phyloP scores from a whole-genome alignment of 2,329 filamentous ascomycete species.

The Lachnellula occidentalis region DNA sequence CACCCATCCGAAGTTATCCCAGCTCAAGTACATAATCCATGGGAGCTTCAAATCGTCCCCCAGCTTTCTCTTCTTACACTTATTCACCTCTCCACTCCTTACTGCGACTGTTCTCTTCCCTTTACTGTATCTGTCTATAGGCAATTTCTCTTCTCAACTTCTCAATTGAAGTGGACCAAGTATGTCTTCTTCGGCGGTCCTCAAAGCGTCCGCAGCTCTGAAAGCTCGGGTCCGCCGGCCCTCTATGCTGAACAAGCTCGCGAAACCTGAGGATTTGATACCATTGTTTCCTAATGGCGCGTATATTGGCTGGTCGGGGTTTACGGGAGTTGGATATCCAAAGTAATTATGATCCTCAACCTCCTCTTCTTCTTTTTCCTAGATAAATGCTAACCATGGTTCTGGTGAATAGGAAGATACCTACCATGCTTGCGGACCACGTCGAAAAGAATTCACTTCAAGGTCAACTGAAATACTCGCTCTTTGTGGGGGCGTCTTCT shows the following conservation, averaged over 20 bases:
- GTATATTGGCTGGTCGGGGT: conserved; percentile 89
- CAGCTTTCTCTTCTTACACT: background rate
- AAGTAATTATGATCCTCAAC: conserved; percentile 51
- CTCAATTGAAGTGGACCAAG: background rate
- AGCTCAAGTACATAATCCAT: conserved; percentile 6
- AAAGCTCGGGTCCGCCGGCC: conserved; percentile 71
- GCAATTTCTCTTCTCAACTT: background rate
- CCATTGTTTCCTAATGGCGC: conserved; percentile 75
- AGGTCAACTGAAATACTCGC: conserved; percentile 76
- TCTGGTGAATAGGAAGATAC: conserved; percentile 59
- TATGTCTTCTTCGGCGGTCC: conserved; percentile 24
- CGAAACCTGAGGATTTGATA: conserved; percentile 72
- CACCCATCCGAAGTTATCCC: conserved; percentile 5
- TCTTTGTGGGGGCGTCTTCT: conserved; percentile 86
- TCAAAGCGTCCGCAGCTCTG: conserved; percentile 46
- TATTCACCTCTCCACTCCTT: background rate
- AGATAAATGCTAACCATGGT: conserved; percentile 8
- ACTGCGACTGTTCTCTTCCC: background rate
- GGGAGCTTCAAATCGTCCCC: conserved; percentile 5
- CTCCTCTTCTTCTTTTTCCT: background rate
- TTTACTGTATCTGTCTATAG: background rate
- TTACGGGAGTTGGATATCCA: conserved; percentile 85
- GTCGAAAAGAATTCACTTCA: conserved; percentile 83
- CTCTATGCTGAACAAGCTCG: conserved; percentile 74
- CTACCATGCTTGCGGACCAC: conserved; percentile 78